Evolutionary conservation across 1,284 basidiomycete species (phyloP).

Genomic region (Pseudozyma tsukubaensis): DNA sequence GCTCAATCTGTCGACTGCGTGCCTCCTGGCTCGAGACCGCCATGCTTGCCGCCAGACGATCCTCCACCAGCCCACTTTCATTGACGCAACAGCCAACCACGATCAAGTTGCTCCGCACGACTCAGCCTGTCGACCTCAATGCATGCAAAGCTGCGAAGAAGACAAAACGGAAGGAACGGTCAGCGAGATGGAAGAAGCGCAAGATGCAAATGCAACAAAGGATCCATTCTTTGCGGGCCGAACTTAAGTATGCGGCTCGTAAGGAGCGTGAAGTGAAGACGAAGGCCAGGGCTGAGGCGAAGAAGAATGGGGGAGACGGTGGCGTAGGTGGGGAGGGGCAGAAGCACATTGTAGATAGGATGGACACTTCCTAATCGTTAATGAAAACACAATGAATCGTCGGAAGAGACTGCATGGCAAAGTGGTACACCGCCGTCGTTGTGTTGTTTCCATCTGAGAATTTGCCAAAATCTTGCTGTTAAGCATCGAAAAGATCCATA

Average conservation of each 20-base stretch:
- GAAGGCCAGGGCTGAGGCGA: background rate
- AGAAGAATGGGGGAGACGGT: background rate
- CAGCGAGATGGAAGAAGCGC: slow-evolving; percentile 29
- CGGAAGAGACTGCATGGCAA: no score
- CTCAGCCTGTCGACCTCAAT: slow-evolving; percentile 41
- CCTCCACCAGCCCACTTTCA: background rate
- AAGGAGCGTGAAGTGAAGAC: slow-evolving; percentile 6
- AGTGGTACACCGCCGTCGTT: no score
- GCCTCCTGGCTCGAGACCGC: slow-evolving; percentile 42
- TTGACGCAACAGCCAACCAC: slow-evolving; percentile 21
- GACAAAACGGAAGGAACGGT: slow-evolving; percentile 21
- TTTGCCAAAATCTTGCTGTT: no score
- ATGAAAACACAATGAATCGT: no score
- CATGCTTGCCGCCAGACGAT: slow-evolving; percentile 14
- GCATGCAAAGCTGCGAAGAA: slow-evolving; percentile 33
- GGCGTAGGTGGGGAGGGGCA: no score
- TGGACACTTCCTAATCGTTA: slow-evolving; percentile 9
- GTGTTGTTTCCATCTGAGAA: no score
- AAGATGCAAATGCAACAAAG: slow-evolving; percentile 22
- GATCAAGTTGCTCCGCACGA: slow-evolving; percentile 38
- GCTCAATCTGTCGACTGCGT: slow-evolving; percentile 11
- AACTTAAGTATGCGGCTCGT: slow-evolving; percentile 8
- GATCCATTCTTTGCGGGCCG: slow-evolving; percentile 7
- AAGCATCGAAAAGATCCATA: no score
- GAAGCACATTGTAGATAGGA: background rate